Percentiles rank a stretch among this genome's conserved stretches.
Evolutionary conservation across 108 stramenopile species (phyloP).

Genomic region (Chaetoceros muelleri): DNA sequence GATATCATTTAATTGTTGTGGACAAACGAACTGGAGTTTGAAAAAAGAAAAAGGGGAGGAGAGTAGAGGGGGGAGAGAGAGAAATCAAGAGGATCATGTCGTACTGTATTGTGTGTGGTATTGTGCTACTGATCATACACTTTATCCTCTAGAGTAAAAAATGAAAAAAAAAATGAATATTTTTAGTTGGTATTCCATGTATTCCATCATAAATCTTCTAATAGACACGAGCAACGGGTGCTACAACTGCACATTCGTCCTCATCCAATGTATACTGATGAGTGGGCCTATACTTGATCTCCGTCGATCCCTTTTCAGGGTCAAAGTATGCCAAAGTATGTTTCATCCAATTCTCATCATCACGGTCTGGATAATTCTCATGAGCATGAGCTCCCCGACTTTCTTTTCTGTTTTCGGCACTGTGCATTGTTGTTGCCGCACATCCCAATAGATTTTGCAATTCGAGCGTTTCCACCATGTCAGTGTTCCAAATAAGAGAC

Average conservation of each 20-base stretch:
- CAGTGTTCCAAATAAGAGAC: slow-evolving; percentile 98
- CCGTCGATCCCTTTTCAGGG: slow-evolving; percentile 77
- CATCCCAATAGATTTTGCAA: slow-evolving; percentile 85
- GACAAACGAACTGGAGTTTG: slow-evolving; percentile 64
- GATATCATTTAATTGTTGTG: slow-evolving; percentile 67
- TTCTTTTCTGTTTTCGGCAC: slow-evolving; percentile 95
- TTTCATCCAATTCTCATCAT: slow-evolving; percentile 98
- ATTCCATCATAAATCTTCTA: slow-evolving; percentile 25
- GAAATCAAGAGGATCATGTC: too few relatives aligned
- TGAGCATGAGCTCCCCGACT: slow-evolving; percentile 96
- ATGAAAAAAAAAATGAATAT: too few relatives aligned
- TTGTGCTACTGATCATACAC: too few relatives aligned
- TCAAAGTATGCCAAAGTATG: slow-evolving; percentile 95
- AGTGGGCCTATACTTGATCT: slow-evolving; percentile 87
- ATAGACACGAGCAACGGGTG: slow-evolving; percentile 96
- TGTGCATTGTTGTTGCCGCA: slow-evolving; percentile 95
- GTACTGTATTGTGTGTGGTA: too few relatives aligned
- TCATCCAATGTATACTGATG: slow-evolving; percentile 94
- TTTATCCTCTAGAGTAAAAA: too few relatives aligned
- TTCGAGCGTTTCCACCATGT: slow-evolving; percentile 95
- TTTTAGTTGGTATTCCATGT: too few relatives aligned
- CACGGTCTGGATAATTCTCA: slow-evolving; percentile 91
- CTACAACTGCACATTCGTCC: slow-evolving; percentile 83
- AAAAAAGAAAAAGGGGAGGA: too few relatives aligned
- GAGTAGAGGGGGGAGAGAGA: too few relatives aligned